Evolutionary conservation across 2,329 filamentous ascomycete genomes (phyloP), one percentile per base, ranked within the genome.

Genomic region (Trichoderma breve): DNA sequence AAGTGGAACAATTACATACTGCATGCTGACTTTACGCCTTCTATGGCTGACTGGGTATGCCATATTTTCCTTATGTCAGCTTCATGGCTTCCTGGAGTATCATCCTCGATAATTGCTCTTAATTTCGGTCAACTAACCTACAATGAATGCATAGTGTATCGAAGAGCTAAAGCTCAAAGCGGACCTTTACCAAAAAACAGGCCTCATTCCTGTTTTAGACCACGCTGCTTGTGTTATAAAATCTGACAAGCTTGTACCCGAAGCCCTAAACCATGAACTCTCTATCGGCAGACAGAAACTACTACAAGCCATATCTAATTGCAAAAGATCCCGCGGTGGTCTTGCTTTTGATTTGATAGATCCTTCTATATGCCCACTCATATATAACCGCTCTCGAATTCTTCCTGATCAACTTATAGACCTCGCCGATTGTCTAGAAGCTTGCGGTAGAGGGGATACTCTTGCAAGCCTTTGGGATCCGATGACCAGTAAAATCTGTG

Each of bases 1-100:
- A 7, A 51, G 0, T 51, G 43, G 43, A 21, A 1, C 43, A 1
- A 51, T 11, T 51, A 51, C 6, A 0, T 51, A 0, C 3, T 0
- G 0, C 1, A 51, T 21, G 43, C 43, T 1, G n/a, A 21, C 4
- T 51, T 51, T 3, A 51, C 43, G 4, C 43, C n/a, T 12, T 21
- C 43, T 21, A 51, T 51, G 43, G 43, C n/a, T 4, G 43, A 51
- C 4, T 51, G 18, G 39, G 39, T 47, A 47, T 11, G 12, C n/a
- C n/a, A n/a, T n/a, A n/a, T n/a, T n/a, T n/a, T n/a, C n/a, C n/a
- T n/a, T n/a, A n/a, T n/a, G n/a, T n/a, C n/a, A n/a, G n/a, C n/a
- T n/a, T n/a, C n/a, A 24, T 24, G 24, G 24, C 24, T 24, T 24
- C 24, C 24, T 24, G 24, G 3, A 24, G 24, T 24, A 2, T 24